Base-by-base conservation (phyloP, 805 yeast genomes). In the Ogataea neopini region DNA sequence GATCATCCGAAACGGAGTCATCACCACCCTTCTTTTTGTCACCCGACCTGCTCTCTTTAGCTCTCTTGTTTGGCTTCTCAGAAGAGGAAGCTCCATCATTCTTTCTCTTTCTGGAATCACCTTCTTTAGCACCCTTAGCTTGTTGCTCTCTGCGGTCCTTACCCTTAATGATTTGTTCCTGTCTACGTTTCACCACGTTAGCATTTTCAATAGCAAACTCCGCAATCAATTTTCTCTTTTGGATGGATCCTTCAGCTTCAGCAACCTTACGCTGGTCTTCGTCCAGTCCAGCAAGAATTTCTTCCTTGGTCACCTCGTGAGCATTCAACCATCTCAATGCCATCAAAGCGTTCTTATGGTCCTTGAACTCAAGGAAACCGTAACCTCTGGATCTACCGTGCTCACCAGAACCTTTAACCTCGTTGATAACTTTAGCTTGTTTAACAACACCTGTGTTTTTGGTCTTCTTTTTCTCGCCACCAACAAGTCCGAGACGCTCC, bases 151-250 rank as follows among this genome's bases (percentile, higher is more conserved):
- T 41, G 66, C 67, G 59, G 66, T 35, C 44, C 50, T 64, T 60
- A 44, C 67, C 56, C 33, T 49, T 48, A 9, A 55, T 65, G 29
- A 78, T 76, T 59, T 76, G 82, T 43, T 90, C 97, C 51, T 80
- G 78, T 73, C 97, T 84, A 70, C 97, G 85, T 70, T 87, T 88
- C 35, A 94, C 84, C 48, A 94, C 96, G 62, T 87, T 86, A 25
- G 97, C 95, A 65, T 94, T 90, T 65, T 94, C 99, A 59, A 94
- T 77, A 5, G 99, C 97, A 73, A 94, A 94, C 66, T 94, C 99
- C 26, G 82, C 98, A 60, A 92, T 88, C 50, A 94, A 74, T 52
- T 88, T 81, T 71, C 97, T 82, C 62, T 79, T 80, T 46, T 75
- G 73, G 32, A 73, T 58, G 6, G 56, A 40, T 7, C 79, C 80